These are phyloP conservation scores for Monosporascus sp. DNA, from an alignment of 2,329 filamentous ascomycete genomes.

Conservation along the genomic window DNA sequence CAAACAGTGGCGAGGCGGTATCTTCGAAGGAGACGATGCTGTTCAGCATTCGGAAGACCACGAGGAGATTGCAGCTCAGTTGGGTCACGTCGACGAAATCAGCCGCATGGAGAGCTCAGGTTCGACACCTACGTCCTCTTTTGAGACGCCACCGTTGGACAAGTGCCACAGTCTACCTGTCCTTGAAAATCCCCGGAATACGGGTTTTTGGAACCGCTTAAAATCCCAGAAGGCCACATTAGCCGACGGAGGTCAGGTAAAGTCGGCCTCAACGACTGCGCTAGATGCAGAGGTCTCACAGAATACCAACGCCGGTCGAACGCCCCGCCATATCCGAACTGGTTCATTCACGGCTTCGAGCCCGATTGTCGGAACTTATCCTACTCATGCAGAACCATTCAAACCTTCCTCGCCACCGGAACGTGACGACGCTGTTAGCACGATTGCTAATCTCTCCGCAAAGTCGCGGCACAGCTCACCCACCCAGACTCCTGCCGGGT, in stretches of 20 bases:
- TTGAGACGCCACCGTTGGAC: conserved; percentile 43
- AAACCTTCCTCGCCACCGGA: conserved; percentile 52
- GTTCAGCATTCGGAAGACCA: conserved; percentile 33
- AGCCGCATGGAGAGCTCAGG: conserved; percentile 37
- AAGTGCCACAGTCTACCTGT: conserved; percentile 50
- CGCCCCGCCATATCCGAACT: conserved; percentile 53
- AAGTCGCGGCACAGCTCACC: conserved; percentile 40
- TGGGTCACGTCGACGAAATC: conserved; percentile 45
- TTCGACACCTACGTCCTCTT: conserved; percentile 20
- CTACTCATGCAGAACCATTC: conserved; percentile 60
- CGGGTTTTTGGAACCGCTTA: conserved; percentile 45
- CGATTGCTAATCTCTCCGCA: conserved; percentile 48
- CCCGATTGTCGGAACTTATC: conserved; percentile 63
- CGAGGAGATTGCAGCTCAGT: conserved; percentile 35
- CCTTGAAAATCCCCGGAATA: conserved; percentile 33
- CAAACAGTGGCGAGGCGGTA: conserved; percentile 78
- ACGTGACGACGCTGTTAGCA: conserved; percentile 53
- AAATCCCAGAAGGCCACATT: conserved; percentile 30
- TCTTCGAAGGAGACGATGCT: conserved; percentile 59
- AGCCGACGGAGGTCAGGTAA: conserved; percentile 21
- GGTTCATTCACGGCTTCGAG: conserved; percentile 59
- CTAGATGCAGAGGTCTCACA: conserved; percentile 41
- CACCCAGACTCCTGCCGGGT: conserved; percentile 17
- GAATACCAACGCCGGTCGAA: conserved; percentile 30
- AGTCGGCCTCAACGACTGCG: conserved; percentile 41